Percentiles rank a stretch among this genome's conserved stretches.
Evolutionary conservation across 345 rosid species (phyloP).

Genomic region (Populus simonii): DNA sequence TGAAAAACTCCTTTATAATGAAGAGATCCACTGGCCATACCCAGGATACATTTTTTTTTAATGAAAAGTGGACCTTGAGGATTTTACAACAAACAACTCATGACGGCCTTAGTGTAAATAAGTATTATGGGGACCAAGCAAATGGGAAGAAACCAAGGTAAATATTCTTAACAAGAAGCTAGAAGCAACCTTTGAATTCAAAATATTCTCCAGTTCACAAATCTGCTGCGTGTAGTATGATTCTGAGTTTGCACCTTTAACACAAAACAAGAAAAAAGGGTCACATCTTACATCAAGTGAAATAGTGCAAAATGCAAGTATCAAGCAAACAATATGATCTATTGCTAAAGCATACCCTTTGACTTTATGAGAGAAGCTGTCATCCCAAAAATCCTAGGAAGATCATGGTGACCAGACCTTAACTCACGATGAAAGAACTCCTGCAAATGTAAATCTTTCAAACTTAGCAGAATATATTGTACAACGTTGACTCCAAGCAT

Average conservation of each 20-base stretch:
- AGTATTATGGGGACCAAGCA: background rate
- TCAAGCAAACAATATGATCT: background rate
- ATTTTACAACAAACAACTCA: background rate
- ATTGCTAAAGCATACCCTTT: conserved; percentile 48
- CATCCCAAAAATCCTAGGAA: conserved; percentile 91
- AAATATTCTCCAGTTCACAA: conserved; percentile 57
- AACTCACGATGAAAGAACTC: conserved; percentile 68
- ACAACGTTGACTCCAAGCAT: background rate
- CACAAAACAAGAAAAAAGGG: conserved; percentile 8
- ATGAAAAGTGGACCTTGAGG: background rate
- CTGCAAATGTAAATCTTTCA: conserved; percentile 37
- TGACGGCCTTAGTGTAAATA: background rate
- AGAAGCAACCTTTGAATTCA: conserved; percentile 77
- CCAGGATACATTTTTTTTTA: background rate
- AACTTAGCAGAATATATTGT: background rate
- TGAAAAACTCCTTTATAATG: background rate
- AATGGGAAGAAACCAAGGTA: background rate
- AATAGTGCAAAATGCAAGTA: conserved; percentile 2
- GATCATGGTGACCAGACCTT: conserved; percentile 22
- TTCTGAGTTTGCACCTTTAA: conserved; percentile 42
- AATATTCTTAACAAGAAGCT: conserved; percentile 7
- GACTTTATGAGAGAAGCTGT: conserved; percentile 87
- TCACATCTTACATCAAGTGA: background rate
- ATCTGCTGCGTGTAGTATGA: conserved; percentile 52
- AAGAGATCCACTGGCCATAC: background rate